Conservation (phyloP, 176 grass and related monocot species). For the Leersia perrieri region DNA sequence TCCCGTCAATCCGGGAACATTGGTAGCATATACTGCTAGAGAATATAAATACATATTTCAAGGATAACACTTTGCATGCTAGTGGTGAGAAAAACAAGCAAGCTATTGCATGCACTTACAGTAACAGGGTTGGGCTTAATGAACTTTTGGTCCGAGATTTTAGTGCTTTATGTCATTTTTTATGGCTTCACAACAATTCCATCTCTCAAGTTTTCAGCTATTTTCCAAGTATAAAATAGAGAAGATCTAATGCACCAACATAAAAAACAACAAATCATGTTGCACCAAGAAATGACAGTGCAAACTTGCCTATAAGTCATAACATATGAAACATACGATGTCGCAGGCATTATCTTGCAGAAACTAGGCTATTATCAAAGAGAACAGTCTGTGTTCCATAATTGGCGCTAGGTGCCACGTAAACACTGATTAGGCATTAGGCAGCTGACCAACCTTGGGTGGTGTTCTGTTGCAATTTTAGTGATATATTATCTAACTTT, state of each 20-base stretch:
- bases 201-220: background rate
- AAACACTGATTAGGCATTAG: no score
- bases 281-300: background rate
- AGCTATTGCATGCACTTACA: background rate
- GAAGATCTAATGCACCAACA: background rate
- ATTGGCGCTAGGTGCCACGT: no score
- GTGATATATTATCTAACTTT: no score
- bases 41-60: background rate
- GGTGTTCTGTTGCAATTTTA: no score
- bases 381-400: no score
- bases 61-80: background rate
- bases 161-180: background rate
- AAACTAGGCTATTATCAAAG: background rate
- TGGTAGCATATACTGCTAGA: background rate
- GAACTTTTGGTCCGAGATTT: background rate
- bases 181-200: background rate
- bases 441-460: no score
- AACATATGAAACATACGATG: background rate
- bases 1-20: no score
- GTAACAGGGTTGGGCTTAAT: background rate
- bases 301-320: background rate
- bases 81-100: background rate
- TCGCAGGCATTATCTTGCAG: background rate
- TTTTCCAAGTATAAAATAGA: background rate
- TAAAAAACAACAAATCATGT: background rate